These are phyloP conservation scores for Populus ilicifolia DNA, from an alignment of 345 rosid genomes.

Conservation along the genomic window DNA sequence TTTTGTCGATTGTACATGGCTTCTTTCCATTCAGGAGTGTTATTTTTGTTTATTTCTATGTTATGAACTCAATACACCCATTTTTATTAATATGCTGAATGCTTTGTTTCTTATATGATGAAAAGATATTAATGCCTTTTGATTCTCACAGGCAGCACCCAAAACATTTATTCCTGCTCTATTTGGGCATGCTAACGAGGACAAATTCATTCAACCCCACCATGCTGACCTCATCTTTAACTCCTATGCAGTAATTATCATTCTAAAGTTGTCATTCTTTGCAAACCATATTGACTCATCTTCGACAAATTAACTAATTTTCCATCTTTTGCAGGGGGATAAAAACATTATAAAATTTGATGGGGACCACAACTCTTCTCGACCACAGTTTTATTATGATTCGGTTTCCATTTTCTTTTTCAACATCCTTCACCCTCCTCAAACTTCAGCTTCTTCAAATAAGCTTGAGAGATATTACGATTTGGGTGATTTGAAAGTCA, in stretches of 20 bases:
- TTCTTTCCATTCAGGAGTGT: neutral
- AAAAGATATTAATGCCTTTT: slow-evolving; percentile 3
- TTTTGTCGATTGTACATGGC: neutral
- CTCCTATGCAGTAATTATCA: slow-evolving; percentile 27
- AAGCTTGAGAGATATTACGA: slow-evolving; percentile 80
- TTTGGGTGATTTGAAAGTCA: slow-evolving; percentile 54
- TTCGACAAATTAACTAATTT: slow-evolving; percentile 4
- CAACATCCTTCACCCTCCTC: slow-evolving; percentile 89
- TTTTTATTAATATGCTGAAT: neutral
- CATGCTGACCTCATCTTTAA: slow-evolving; percentile 31
- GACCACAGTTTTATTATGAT: slow-evolving; percentile 88
- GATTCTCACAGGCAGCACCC: slow-evolving; percentile 28
- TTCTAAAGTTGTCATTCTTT: neutral
- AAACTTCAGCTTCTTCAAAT: slow-evolving; percentile 41
- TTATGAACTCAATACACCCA: neutral
- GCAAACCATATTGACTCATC: slow-evolving; percentile 4
- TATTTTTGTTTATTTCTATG: neutral
- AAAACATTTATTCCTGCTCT: slow-evolving; percentile 31
- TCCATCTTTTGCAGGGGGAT: slow-evolving; percentile 67
- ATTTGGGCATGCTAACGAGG: slow-evolving; percentile 34
- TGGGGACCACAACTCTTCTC: slow-evolving; percentile 90
- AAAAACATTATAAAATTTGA: slow-evolving; percentile 90
- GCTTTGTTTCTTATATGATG: slow-evolving; percentile 1
- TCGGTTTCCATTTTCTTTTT: slow-evolving; percentile 92
- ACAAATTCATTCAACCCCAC: slow-evolving; percentile 35